A percentile compares a stretch with the other conserved stretches of the same genome.
These are phyloP conservation scores for Magnusiomyces magnusii DNA, from an alignment of 1,139 yeast species.

Conservation along the genomic window DNA sequence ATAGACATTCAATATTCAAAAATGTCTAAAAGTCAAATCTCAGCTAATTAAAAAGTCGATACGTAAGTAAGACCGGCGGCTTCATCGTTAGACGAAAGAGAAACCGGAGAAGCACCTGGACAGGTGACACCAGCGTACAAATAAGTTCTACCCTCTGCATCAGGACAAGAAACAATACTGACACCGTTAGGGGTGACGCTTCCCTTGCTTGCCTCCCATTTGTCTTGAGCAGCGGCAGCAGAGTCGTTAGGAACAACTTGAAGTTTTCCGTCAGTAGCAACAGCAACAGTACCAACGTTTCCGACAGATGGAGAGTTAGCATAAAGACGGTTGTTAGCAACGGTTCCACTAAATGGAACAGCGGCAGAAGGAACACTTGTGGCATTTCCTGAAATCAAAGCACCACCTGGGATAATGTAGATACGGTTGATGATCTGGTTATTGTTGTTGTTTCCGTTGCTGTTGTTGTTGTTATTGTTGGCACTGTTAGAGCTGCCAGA, in stretches of 20 bases:
- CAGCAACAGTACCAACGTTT: not conserved
- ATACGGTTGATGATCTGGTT: not conserved
- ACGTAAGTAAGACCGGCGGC: not conserved
- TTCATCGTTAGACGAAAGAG: not conserved
- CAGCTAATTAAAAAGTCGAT: conserved; percentile 26
- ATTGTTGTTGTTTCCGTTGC: conserved; percentile 2
- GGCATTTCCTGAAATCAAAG: not conserved
- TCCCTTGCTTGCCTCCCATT: not conserved
- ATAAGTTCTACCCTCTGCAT: not conserved
- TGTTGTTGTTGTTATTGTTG: not conserved
- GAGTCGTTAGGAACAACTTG: not conserved
- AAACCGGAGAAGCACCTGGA: not conserved
- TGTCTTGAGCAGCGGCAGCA: not conserved
- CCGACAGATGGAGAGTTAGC: not conserved
- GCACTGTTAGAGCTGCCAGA: not conserved
- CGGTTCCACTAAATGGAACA: not conserved
- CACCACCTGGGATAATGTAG: conserved; percentile 3
- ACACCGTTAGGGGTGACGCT: not conserved
- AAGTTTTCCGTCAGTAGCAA: not conserved
- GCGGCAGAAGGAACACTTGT: not conserved
- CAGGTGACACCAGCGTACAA: not conserved
- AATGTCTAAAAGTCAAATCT: conserved; percentile 33
- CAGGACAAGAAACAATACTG: not conserved
- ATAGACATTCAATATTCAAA: not conserved
- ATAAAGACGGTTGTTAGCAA: not conserved